phyloP scores from a whole-genome alignment of 176 grass and related monocot species.

The Ensete glaucum region DNA sequence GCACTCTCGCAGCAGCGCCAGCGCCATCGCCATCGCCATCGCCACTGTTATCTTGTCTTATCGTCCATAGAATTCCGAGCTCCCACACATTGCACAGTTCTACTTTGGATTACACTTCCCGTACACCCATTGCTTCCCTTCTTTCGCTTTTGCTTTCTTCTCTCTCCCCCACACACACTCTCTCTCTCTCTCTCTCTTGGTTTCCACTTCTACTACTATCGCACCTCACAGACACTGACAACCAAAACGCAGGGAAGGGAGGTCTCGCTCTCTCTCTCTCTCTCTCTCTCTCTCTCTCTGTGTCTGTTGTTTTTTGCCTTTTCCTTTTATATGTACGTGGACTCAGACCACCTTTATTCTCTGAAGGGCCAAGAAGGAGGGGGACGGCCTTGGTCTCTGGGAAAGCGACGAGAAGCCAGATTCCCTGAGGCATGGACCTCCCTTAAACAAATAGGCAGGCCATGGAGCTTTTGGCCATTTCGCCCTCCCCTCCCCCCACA shows the following conservation, averaged over 20 bases:
- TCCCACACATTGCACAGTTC: background rate
- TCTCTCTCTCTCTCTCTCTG: background rate
- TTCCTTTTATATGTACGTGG: conserved; percentile 15
- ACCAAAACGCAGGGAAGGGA: background rate
- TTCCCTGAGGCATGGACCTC: conserved; percentile 7
- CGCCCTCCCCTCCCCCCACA: too few species aligned
- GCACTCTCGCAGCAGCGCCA: background rate
- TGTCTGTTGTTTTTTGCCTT: background rate
- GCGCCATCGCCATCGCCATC: background rate
- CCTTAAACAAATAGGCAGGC: background rate
- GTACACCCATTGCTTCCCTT: background rate
- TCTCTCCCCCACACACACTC: background rate
- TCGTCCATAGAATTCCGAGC: conserved; percentile 14
- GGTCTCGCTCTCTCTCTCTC: background rate
- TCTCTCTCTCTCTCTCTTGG: background rate
- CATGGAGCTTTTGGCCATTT: background rate
- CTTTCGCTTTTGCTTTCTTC: too few species aligned
- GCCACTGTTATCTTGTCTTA: background rate
- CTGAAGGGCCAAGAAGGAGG: background rate
- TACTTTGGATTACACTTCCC: background rate
- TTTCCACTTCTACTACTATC: background rate
- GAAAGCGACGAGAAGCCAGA: conserved; percentile 14
- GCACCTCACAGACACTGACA: background rate
- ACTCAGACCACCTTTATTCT: conserved; percentile 12
- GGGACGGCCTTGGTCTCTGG: conserved; percentile 10